Base-by-base conservation (phyloP, 2,329 filamentous ascomycete genomes). In the Ophiostoma quercus region DNA sequence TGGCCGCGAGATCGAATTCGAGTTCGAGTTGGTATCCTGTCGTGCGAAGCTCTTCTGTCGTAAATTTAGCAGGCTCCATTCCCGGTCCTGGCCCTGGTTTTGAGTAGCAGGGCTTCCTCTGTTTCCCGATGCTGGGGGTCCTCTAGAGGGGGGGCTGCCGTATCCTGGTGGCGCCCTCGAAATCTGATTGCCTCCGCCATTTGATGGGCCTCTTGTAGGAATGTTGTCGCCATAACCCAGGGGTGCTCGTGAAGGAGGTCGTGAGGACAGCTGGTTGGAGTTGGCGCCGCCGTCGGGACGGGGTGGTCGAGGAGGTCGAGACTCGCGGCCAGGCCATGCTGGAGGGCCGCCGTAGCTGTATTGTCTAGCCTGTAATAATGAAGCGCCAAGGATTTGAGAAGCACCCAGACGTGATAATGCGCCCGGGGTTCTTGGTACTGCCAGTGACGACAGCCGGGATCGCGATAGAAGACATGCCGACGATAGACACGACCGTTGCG, bases 31-130 rank as follows among this genome's bases (percentile, higher is more conserved):
- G 47, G 63, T 29, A 7, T 11, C 34, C 25, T 60, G n/a, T 16
- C 39, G 9, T 8, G 69, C 1, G n/a, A 41, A 57, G 37, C 25
- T 6, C 62, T 39, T 39, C 3, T 68, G 16, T 5, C 68, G 66
- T 29, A 41, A 57, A 5, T 47, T 34, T 6, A 71, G 37, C 43
- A 68, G 68, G 7, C 68, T 47, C 70, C 70, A 71, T 60, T 37
- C 60, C 9, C 34, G 60, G 19, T 68, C 57, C 34, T 66, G 39
- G 14, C 69, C 29, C 54, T 43, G 37, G 16, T n/a, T 6, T 8
- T 43, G 9, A 16, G 9, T n/a, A 51, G 19, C 29, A 54, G 11
- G 7, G 12, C 41, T n/a, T 29, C n/a, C 22, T 29, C 9, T 43
- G 47, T 32, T 57, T n/a, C 43, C 63, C 3, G 7, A 14, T 57